Base-by-base conservation (phyloP, 495 filamentous ascomycete species). In the Astrocystis sublimbata region DNA sequence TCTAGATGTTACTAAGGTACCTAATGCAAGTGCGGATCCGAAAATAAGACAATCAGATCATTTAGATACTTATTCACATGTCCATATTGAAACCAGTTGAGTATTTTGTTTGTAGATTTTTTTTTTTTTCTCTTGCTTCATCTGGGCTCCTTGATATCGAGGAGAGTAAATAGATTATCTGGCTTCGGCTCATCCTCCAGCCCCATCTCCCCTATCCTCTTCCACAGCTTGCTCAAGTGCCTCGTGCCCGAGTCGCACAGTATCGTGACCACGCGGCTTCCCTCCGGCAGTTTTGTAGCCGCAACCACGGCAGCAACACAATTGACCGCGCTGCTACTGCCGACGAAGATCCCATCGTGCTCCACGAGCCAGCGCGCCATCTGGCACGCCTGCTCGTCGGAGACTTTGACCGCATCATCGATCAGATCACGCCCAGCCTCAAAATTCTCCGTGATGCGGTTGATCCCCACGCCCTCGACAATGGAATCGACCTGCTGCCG, bases 301-400 rank as follows among this genome's bases (percentile, higher is more conserved):
- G 88, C 86, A 60, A 88, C 85, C 10, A 92, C 90, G 3, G 94
- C 92, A 5, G 92, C 94, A 58, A 97, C 90, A 68, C 92, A 97
- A 70, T 99, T 99, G 15, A 98, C 93, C 17, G 93, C 91, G 73
- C 89, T 96, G 70, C 91, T 96, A 66, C 92, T 96, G 8, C 94
- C 94, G 33, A 91, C 81, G 69, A 99, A 99, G 36, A 99, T 87
- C 0, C 94, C 94, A 72, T 99, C 94, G 67, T 92, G 90, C 80
- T 98, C 93, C 3, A 96, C 94, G 35, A 99, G 76, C 89, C 92
- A 97, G 62, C 91, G 80, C 15, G 93, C 94, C 96, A 99, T 98
- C 38, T 83, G 84, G 71, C 92, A 79, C 6, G 94, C 94, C 78
- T 99, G 92, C 26, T 86, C 86, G 76, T 99, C 94, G n/a, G 85